Percentiles rank a stretch among this genome's conserved stretches.
Conservation (phyloP, 2,329 filamentous ascomycete species). For the Sclerotinia spermophila region DNA sequence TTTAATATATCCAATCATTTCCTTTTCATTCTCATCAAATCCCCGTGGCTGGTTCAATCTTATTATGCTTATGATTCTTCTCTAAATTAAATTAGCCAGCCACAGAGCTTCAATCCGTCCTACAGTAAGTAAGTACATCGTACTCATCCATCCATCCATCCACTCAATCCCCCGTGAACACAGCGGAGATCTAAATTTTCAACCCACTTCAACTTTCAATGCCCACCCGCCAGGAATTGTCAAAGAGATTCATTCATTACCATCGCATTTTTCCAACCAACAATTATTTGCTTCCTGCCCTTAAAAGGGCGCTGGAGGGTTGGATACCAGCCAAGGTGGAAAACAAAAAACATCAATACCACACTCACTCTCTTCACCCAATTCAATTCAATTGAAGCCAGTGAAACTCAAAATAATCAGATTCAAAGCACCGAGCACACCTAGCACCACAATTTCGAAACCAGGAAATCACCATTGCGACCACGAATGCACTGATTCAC, state of each 20-base stretch:
- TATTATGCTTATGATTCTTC: background rate
- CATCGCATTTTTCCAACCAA: background rate
- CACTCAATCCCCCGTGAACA: constrained; percentile 10
- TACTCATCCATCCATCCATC: background rate
- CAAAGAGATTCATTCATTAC: background rate
- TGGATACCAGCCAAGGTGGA: background rate
- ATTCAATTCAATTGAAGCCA: background rate
- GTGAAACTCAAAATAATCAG: background rate
- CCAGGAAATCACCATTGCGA: constrained; percentile 7
- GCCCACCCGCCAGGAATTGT: constrained; percentile 14
- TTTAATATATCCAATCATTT: background rate
- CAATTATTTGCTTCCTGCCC: constrained; percentile 9
- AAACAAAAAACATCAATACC: background rate
- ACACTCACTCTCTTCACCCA: no score
- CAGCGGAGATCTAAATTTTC: constrained; percentile 18
- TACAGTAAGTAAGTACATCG: no score
- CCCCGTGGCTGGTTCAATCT: constrained; percentile 6
- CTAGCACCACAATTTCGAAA: constrained; percentile 7
- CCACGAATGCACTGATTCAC: constrained; percentile 11
- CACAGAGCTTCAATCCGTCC: constrained; percentile 2
- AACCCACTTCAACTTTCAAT: constrained; percentile 13
- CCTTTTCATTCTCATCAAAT: background rate
- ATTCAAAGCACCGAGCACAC: constrained; percentile 3
- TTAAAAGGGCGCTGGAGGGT: constrained; percentile 16
- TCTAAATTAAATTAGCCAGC: background rate